These are phyloP conservation scores for Striga hermonthica DNA, from an alignment of 305 asterid genomes.

Conservation along the genomic window DNA sequence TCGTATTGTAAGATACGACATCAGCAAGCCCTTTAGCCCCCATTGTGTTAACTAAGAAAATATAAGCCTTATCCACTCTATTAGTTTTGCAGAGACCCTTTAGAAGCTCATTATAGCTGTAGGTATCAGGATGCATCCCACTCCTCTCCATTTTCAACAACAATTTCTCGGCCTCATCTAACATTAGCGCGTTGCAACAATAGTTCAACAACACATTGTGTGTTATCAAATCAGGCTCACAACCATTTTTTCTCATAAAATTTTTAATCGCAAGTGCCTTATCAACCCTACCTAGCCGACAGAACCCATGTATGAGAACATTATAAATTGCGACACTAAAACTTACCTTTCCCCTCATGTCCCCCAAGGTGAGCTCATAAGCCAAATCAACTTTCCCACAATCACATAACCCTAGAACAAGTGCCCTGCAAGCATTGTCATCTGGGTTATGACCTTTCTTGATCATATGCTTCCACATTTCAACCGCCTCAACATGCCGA, in stretches of 20 bases:
- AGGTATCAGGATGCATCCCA: constrained; percentile 64
- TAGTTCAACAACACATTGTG: constrained; percentile 72
- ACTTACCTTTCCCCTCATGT: constrained; percentile 64
- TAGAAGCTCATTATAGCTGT: constrained; percentile 78
- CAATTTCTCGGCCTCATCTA: constrained; percentile 72
- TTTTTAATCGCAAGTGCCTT: constrained; percentile 72
- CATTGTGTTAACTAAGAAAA: constrained; percentile 61
- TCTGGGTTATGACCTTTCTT: constrained; percentile 63
- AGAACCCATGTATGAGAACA: constrained; percentile 74
- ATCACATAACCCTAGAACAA: constrained; percentile 72
- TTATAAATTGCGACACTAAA: constrained; percentile 60
- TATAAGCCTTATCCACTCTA: constrained; percentile 68
- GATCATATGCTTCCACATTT: constrained; percentile 70
- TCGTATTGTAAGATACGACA: constrained; percentile 84
- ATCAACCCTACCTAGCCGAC: constrained; percentile 76
- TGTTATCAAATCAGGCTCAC: constrained; percentile 79
- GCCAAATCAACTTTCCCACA: constrained; percentile 85
- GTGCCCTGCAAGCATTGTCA: constrained; percentile 73
- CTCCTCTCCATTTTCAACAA: constrained; percentile 62
- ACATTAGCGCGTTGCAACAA: constrained; percentile 62
- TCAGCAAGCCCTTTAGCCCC: constrained; percentile 64
- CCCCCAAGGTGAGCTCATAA: constrained; percentile 85
- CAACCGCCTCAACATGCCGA: constrained; percentile 57
- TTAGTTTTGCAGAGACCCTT: constrained; percentile 80
- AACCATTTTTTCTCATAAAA: constrained; percentile 78